These are phyloP conservation scores for Trichoderma erinaceum DNA, from an alignment of 495 filamentous ascomycete species.

Conservation along the genomic window DNA sequence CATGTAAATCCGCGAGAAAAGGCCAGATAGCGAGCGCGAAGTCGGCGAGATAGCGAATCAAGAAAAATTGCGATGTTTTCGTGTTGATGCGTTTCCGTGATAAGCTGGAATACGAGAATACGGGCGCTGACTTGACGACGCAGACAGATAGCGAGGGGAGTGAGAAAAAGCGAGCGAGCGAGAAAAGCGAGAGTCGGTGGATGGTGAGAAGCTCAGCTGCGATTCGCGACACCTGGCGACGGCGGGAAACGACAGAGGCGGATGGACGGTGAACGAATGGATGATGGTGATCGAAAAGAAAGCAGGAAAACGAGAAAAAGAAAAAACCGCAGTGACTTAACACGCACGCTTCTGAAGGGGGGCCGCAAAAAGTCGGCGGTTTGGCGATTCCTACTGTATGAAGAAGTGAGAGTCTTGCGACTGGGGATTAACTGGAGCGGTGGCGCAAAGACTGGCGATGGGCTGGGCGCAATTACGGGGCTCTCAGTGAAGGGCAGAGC, in stretches of 20 bases:
- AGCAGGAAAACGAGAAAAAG: background rate
- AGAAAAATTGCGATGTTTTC: too few species aligned
- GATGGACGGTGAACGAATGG: background rate
- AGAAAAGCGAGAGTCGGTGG: constrained; percentile 10
- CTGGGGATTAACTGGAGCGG: constrained; percentile 5
- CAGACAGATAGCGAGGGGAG: background rate
- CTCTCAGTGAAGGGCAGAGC: background rate
- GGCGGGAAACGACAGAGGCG: background rate
- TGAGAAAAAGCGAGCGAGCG: background rate
- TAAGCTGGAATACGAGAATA: too few species aligned
- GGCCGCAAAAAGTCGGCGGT: background rate
- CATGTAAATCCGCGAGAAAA: background rate
- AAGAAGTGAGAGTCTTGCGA: background rate
- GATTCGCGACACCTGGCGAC: background rate
- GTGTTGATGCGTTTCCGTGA: too few species aligned
- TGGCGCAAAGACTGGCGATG: constrained; percentile 4
- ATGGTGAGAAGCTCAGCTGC: background rate
- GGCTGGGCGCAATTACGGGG: background rate
- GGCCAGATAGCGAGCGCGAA: background rate
- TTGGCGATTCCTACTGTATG: background rate
- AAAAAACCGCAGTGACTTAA: background rate
- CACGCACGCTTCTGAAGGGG: background rate
- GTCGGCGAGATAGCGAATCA: background rate
- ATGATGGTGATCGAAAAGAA: background rate
- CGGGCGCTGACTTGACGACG: too few species aligned